Evolutionary conservation across 495 filamentous ascomycete species (phyloP).

Genomic region (Aspergillus campestris): DNA sequence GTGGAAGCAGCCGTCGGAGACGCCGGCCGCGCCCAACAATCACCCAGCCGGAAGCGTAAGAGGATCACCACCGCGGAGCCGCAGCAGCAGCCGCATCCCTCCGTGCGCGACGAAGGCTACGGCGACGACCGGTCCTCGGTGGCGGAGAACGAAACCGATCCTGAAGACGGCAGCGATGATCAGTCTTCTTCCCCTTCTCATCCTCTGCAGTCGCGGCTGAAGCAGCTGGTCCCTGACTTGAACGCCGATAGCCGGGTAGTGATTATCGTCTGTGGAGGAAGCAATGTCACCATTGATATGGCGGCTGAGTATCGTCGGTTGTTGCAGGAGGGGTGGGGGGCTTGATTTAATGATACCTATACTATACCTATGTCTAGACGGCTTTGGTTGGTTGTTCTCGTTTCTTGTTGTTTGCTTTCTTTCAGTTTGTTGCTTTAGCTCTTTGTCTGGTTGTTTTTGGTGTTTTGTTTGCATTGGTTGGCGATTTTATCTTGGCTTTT

Average conservation of each 20-base stretch:
- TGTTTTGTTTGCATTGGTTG: neutral
- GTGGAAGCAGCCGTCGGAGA: slow-evolving; percentile 48
- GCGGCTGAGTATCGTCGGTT: slow-evolving; percentile 52
- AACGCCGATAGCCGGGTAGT: slow-evolving; percentile 61
- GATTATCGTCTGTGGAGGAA: slow-evolving; percentile 80
- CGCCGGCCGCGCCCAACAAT: slow-evolving; percentile 2
- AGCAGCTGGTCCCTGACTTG: slow-evolving; percentile 50
- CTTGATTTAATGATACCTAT: neutral
- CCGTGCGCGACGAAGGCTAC: slow-evolving; percentile 29
- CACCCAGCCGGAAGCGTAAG: slow-evolving; percentile 24
- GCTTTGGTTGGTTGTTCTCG: too few relatives aligned
- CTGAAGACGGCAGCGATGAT: slow-evolving; percentile 11
- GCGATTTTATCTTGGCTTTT: neutral
- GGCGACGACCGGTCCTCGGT: slow-evolving; percentile 32
- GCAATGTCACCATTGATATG: slow-evolving; percentile 60
- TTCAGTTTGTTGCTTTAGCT: too few relatives aligned
- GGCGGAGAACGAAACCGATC: slow-evolving; percentile 25
- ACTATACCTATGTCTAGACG: neutral
- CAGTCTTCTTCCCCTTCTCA: slow-evolving; percentile 3
- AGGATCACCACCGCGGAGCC: neutral
- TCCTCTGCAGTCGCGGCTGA: slow-evolving; percentile 42
- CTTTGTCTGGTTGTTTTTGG: too few relatives aligned
- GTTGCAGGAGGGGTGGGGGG: slow-evolving; percentile 32
- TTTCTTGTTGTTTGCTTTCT: too few relatives aligned
- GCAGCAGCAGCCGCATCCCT: neutral